These are phyloP conservation scores for Nigrograna mackinnonii DNA, from an alignment of 2,329 filamentous ascomycete genomes.

Conservation along the genomic window DNA sequence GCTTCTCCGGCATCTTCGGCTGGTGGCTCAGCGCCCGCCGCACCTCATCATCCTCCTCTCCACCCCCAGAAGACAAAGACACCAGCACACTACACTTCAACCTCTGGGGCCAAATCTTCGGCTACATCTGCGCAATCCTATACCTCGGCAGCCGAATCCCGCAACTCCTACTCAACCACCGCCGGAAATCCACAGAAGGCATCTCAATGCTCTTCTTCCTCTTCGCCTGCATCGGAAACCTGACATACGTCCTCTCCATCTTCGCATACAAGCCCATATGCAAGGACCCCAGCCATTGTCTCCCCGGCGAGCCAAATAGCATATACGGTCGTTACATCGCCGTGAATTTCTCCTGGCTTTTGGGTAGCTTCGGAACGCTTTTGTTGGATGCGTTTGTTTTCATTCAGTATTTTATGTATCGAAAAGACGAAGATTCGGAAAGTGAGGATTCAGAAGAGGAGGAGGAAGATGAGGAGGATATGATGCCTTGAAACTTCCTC, in stretches of 20 bases:
- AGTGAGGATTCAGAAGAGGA: slow-evolving; percentile 24
- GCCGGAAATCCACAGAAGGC: slow-evolving; percentile 89
- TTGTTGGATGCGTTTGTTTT: slow-evolving; percentile 86
- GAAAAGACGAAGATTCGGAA: slow-evolving; percentile 48
- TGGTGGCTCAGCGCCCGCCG: slow-evolving; percentile 70
- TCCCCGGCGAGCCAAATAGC: slow-evolving; percentile 63
- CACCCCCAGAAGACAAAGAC: slow-evolving; percentile 37
- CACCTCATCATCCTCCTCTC: slow-evolving; percentile 30
- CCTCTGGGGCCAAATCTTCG: slow-evolving; percentile 83
- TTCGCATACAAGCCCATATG: slow-evolving; percentile 85
- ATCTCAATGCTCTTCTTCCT: slow-evolving; percentile 94
- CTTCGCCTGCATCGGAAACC: slow-evolving; percentile 92
- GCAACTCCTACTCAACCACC: slow-evolving; percentile 89
- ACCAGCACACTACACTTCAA: slow-evolving; percentile 67
- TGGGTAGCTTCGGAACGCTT: slow-evolving; percentile 86
- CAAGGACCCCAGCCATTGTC: slow-evolving; percentile 52
- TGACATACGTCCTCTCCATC: slow-evolving; percentile 91
- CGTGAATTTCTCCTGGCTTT: slow-evolving; percentile 88
- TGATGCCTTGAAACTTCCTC: no score
- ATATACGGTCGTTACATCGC: slow-evolving; percentile 83
- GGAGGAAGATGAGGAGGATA: slow-evolving; percentile 17
- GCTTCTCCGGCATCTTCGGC: slow-evolving; percentile 78
- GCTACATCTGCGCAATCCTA: slow-evolving; percentile 85
- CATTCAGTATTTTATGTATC: slow-evolving; percentile 88
- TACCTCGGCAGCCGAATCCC: slow-evolving; percentile 90